Evolutionary conservation across 192 early-diverging fungal species (phyloP), one percentile per base, ranked within the genome.

Genomic region (Chytriomyces confervae): DNA sequence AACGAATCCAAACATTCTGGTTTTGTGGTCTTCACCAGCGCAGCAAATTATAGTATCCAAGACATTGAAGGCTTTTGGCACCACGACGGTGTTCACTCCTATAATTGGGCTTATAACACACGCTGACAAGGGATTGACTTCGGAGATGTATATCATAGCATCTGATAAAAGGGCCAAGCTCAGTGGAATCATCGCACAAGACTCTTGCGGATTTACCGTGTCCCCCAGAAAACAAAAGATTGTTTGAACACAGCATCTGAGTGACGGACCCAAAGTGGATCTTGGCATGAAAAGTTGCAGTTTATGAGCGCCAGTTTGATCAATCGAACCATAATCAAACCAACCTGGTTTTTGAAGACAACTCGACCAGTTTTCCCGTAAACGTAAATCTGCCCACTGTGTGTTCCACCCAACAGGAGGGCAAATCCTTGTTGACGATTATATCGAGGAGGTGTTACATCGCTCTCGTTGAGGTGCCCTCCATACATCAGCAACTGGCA

Each of bases 311-410:
- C 49, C 13, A n/a, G 49, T 69, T 16, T 66, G 16, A 18, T 66
- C 24, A 66, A 29, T 18, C 64, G 20, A 66, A 29, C n/a, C n/a
- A 24, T 27, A 0, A 60, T 36, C 29, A 76, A 78, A 61, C 63
- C 48, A 29, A 86, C 78, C 77, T 86, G 87, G 57, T 74, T 83
- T 46, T 85, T 63, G 62, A 85, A 77, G 7, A 64, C 48, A 46
- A 88, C 79, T 7, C 46, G 63, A 6, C 87, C 87, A 47, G 69
- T 29, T 23, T 49, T 62, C 10, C 81, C 79, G 61, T 84, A 87
- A 23, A 88, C 66, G 43, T 87, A 66, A 8, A 88, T 62, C 50
- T 88, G 87, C 6, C 87, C 87, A 70, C 83, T 87, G 6, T 61
- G 49, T 5, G 87, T 88, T 6, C 82, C 82, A 5, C 67, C 85